Percentiles rank a stretch among this genome's conserved stretches.
These are phyloP conservation scores for Purpureocillium takamizusanense DNA, from an alignment of 2,329 filamentous ascomycete genomes.

Conservation along the genomic window DNA sequence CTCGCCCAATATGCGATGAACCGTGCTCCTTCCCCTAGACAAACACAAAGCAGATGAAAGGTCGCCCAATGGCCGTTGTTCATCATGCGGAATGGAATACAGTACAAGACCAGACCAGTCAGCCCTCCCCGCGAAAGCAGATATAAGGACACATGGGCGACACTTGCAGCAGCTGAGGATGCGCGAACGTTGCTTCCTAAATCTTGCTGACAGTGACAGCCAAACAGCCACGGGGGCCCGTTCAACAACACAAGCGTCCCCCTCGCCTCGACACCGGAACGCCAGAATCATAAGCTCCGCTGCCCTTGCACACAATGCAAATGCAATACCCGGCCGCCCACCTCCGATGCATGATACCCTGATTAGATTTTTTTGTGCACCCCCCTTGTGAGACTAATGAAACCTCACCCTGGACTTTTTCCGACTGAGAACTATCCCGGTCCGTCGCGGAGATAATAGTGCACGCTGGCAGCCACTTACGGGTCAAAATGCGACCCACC, in stretches of 20 bases:
- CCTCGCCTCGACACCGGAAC: slow-evolving; percentile 8
- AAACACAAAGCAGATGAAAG: too few relatives aligned
- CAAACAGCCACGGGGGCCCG: background rate
- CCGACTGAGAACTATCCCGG: too few relatives aligned
- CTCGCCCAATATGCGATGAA: too few relatives aligned
- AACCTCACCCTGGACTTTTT: background rate
- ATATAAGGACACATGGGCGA: too few relatives aligned
- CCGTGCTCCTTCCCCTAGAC: too few relatives aligned
- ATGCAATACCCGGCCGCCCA: slow-evolving; percentile 22
- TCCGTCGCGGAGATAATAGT: background rate
- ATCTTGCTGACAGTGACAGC: too few relatives aligned
- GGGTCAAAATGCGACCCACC: slow-evolving; percentile 55
- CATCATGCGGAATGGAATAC: too few relatives aligned
- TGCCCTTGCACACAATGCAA: slow-evolving; percentile 10
- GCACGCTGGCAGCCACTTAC: slow-evolving; percentile 23
- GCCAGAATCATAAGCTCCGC: slow-evolving; percentile 9
- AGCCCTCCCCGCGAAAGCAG: too few relatives aligned
- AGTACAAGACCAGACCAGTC: too few relatives aligned
- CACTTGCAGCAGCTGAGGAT: background rate
- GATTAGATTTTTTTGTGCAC: slow-evolving; percentile 13
- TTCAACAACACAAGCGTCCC: slow-evolving; percentile 7
- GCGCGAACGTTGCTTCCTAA: too few relatives aligned
- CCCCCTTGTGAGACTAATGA: slow-evolving; percentile 10
- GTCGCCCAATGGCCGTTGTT: too few relatives aligned
- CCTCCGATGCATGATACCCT: slow-evolving; percentile 27